phyloP scores from a whole-genome alignment of 495 filamentous ascomycete genomes.

The Aspergillus carlsbadensis region DNA sequence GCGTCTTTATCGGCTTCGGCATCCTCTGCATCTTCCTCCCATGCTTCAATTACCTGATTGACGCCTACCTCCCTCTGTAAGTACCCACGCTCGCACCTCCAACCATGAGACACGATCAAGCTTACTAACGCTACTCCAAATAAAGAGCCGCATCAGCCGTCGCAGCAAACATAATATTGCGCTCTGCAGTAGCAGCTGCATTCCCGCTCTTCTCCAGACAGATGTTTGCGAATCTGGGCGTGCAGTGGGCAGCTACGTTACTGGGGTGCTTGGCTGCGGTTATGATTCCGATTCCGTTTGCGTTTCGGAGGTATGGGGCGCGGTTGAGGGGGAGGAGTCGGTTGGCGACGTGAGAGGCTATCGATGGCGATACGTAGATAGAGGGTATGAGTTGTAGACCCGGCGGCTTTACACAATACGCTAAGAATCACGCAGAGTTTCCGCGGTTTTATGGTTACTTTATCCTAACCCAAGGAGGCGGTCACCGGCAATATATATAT shows the following conservation, averaged over 20 bases:
- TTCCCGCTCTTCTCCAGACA: conserved; percentile 76
- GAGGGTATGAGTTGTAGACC: no score
- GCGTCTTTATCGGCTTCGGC: conserved; percentile 21
- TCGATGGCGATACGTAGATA: no score
- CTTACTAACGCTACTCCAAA: no score
- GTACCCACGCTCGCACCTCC: conserved; percentile 13
- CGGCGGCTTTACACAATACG: no score
- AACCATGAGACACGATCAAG: no score
- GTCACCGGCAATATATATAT: no score
- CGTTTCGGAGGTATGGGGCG: conserved; percentile 62
- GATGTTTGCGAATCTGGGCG: conserved; percentile 70
- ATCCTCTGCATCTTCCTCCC: conserved; percentile 24
- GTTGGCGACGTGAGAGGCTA: no score
- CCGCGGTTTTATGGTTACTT: no score
- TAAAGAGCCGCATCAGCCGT: conserved; percentile 58
- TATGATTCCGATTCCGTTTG: conserved; percentile 70
- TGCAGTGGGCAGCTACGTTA: conserved; percentile 71
- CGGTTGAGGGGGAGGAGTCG: conserved; percentile 46
- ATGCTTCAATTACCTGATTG: conserved; percentile 29
- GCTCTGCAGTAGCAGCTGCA: conserved; percentile 64
- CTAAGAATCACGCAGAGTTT: no score
- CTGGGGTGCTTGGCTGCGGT: conserved; percentile 65
- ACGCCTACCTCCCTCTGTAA: conserved; percentile 57
- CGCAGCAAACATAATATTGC: conserved; percentile 78
- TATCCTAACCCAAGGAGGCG: no score